phyloP scores from a whole-genome alignment of 2,329 filamentous ascomycete genomes.

The Pseudogymnoascus sp. region DNA sequence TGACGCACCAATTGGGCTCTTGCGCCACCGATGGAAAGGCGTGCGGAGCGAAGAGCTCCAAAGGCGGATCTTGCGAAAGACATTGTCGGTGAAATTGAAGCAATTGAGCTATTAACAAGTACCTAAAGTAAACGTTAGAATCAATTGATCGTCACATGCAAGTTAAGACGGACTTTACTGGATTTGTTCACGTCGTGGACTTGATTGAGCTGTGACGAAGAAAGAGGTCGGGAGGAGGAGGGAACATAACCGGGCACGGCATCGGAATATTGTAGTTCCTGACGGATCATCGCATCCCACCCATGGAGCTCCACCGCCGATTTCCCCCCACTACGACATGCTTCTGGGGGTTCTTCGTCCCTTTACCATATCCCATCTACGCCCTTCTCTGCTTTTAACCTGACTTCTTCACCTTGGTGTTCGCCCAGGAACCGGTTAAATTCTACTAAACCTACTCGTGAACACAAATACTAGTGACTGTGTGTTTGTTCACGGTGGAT shows the following conservation, averaged over 20 bases:
- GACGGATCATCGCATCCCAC: conserved; percentile 5
- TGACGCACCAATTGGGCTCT: conserved; percentile 34
- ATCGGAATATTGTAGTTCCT: conserved; percentile 4
- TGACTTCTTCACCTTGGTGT: neutral
- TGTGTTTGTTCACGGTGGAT: neutral
- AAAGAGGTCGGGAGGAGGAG: conserved; percentile 4
- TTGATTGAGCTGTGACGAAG: conserved; percentile 5
- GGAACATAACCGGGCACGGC: conserved; percentile 7
- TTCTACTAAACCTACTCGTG: neutral
- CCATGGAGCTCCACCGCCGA: neutral
- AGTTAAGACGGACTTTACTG: neutral
- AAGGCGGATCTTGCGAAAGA: conserved; percentile 30
- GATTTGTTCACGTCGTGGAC: conserved; percentile 4
- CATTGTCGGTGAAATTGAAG: conserved; percentile 21
- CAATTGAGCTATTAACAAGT: conserved; percentile 20
- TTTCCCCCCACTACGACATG: conserved; percentile 8
- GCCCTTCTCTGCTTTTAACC: neutral
- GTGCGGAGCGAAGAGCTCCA: conserved; percentile 23
- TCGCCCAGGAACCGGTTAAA: neutral
- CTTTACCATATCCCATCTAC: neutral
- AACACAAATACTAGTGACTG: neutral
- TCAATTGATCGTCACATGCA: conserved; percentile 2
- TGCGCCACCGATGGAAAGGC: conserved; percentile 21
- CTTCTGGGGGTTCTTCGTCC: neutral
- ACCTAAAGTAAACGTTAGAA: neutral